Evolutionary conservation across 2,329 filamentous ascomycete genomes (phyloP), one percentile per base, ranked within the genome.

Genomic region (Ascochyta rabiei): DNA sequence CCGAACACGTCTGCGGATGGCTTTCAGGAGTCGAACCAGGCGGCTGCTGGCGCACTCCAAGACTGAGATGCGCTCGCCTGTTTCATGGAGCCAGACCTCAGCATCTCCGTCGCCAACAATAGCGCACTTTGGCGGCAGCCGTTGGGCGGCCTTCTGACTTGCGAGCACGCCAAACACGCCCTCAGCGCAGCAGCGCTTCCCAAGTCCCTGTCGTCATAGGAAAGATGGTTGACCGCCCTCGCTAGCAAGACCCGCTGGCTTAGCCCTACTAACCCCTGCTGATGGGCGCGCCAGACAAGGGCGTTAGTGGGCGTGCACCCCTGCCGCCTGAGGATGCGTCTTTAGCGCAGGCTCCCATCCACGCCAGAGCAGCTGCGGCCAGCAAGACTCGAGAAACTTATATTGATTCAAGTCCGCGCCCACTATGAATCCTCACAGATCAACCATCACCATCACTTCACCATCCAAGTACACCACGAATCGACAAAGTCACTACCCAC

Each of bases 191-290:
- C 35, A 21, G 18, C 35, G 35, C 24, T 42, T 21, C 19, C 42
- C 16, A 16, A 46, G 48, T 50, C 41, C 51, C 55, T 56, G 60
- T 70, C 70, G 71, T 73, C 71, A 73, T 73, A 61, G 55, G 47
- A 51, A 41, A 47, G 45, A 33, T 13, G 39, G 26, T 43, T 69
- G 63, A 72, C 70, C 71, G 69, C 71, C 70, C 64, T 70, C 67
- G 59, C 61, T 62, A 61, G 57, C 34, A 57, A 30, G 59, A 44
- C 47, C 57, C 59, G 43, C 52, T 31, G 26, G 37, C 56, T 54
- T 52, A 43, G 48, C 63, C 55, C 60, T 62, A 55, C 53, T 50
- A 43, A 44, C 63, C 63, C 56, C 63, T 64, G 57, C 53, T 57
- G 62, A 45, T 54, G 47, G 47, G 42, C 38, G 43, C 38, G 42